Conservation (phyloP, 305 asterid species). For the Salvia sclarea region DNA sequence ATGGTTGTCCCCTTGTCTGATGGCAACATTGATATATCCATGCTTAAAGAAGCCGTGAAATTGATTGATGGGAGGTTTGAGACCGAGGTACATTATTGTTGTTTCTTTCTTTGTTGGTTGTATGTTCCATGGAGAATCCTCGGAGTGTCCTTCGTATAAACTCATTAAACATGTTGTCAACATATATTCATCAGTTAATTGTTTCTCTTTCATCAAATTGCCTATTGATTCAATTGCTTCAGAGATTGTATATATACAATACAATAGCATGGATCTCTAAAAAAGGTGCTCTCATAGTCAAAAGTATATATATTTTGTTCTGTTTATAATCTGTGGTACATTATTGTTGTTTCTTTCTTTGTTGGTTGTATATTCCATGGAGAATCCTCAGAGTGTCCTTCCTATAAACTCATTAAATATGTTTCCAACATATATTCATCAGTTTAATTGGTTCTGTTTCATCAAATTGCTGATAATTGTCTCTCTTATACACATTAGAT, state of each 20-base stretch:
- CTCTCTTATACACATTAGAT: neutral
- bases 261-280: no score
- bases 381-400: neutral
- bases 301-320: no score
- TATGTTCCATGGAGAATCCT: neutral
- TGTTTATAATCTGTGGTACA: no score
- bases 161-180: neutral
- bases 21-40: constrained; percentile 79
- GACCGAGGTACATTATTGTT: constrained; percentile 65
- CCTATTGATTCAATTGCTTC: neutral
- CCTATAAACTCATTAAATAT: neutral
- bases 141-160: neutral
- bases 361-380: no score
- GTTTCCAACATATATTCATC: neutral
- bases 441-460: neutral
- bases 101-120: constrained; percentile 5
- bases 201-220: neutral
- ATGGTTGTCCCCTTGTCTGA: constrained; percentile 85
- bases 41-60: constrained; percentile 84
- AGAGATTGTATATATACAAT: neutral
- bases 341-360: no score
- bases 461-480: neutral
- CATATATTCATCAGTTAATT: neutral
- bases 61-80: constrained; percentile 75
- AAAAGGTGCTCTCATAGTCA: no score